These are phyloP conservation scores for Amanita rimosa DNA, from an alignment of 768 basidiomycete genomes.

Conservation along the genomic window DNA sequence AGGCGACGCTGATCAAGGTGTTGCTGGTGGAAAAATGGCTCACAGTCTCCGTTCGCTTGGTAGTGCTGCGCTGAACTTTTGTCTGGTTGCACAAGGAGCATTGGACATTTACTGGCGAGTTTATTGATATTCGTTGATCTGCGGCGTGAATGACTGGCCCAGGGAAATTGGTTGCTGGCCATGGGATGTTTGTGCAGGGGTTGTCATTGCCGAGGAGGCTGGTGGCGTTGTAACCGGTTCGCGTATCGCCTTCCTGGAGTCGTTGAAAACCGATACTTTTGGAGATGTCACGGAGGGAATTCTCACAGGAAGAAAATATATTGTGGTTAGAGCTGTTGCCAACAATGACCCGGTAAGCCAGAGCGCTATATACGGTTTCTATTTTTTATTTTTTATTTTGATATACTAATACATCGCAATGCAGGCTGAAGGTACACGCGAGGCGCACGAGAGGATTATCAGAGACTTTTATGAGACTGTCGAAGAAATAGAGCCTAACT, in stretches of 20 bases:
- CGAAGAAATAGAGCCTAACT: slow-evolving; percentile 54
- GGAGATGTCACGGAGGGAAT: slow-evolving; percentile 61
- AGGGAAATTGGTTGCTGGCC: slow-evolving; percentile 79
- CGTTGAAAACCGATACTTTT: slow-evolving; percentile 26
- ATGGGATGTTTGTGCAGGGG: slow-evolving; percentile 90
- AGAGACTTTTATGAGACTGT: slow-evolving; percentile 81
- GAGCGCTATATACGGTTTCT: not conserved
- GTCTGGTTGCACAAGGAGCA: slow-evolving; percentile 80
- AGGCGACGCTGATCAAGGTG: slow-evolving; percentile 50
- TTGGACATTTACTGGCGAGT: slow-evolving; percentile 80
- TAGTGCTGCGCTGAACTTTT: slow-evolving; percentile 75
- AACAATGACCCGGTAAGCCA: slow-evolving; percentile 35
- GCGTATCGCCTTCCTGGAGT: slow-evolving; percentile 30
- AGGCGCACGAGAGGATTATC: slow-evolving; percentile 73
- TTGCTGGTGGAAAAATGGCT: slow-evolving; percentile 70
- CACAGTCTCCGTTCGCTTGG: slow-evolving; percentile 79
- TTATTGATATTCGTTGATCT: slow-evolving; percentile 3
- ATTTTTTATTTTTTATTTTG: not conserved
- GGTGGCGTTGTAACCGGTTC: slow-evolving; percentile 75
- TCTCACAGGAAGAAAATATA: slow-evolving; percentile 68
- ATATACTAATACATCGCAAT: slow-evolving; percentile 2
- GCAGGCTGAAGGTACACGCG: slow-evolving; percentile 47
- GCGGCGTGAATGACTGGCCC: not conserved
- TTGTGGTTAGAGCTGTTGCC: slow-evolving; percentile 63
- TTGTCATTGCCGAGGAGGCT: slow-evolving; percentile 85